Evolutionary conservation across 192 early-diverging fungal genomes (phyloP), one percentile per base, ranked within the genome.

Genomic region (Podila minutissima): DNA sequence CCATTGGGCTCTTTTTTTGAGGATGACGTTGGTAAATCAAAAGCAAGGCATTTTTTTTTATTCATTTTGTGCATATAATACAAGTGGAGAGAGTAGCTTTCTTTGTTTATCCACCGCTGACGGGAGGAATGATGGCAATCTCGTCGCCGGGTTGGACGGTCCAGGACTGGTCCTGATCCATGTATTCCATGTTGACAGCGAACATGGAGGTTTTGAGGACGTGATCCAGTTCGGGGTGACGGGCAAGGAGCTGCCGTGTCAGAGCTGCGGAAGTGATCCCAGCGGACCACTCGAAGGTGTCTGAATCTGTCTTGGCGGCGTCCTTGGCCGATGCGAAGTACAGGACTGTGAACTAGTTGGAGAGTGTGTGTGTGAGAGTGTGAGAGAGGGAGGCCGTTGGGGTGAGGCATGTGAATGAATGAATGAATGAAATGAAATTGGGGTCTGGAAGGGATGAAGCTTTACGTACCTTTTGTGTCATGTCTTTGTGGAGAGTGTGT

Each of bases 181-280:
- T 83, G 66, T 92, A 92, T 48, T 90, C 86, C 87, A 88, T 87
- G 66, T 92, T 91, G 13, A 92, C 72, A 7, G 91, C 89, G 75
- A 84, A 87, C 66, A 92, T 82, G 28, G 83, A 84, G 3, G 71
- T 66, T 17, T 87, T 83, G 26, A 91, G 69, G 11, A 90, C 41
- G 4, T 61, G 65, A 28, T 29, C 59, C 0, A 92, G 68, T 9
- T 38, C 64, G 11, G 79, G 74, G 66, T 88, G 87, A 13, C 72
- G 83, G 7, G 61, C 41, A 17, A 85, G 26, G 28, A 83, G 48
- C 5, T 74, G 59, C n/a, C 63, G 59, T 1, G 62, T 72, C 65
- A 75, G 15, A 0, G 17, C 22, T 20, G 73, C 48, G 7, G 86
- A 62, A n/a, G 68, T 61, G 26, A 64, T 66, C 22, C 68, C 62